Evolutionary conservation across 2,329 filamentous ascomycete genomes (phyloP).

Genomic region (Ophiosphaerella narmari): DNA sequence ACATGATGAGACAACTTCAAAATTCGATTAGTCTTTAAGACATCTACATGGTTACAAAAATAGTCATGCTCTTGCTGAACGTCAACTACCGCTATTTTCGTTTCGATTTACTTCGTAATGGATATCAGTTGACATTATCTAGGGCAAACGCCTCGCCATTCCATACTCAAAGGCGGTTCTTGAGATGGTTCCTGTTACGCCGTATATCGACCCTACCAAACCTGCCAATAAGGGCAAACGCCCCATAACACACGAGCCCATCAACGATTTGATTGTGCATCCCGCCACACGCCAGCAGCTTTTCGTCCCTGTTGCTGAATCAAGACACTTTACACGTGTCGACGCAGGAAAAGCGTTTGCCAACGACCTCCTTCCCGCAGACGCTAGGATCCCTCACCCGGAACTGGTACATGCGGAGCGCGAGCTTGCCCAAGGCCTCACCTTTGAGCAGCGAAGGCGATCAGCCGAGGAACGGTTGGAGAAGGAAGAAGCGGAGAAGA

Average conservation of each 20-base stretch:
- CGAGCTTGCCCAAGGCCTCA: constrained; percentile 34
- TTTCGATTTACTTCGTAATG: constrained; percentile 6
- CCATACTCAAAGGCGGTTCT: constrained; percentile 79
- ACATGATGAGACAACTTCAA: constrained; percentile 71
- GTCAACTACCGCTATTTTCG: constrained; percentile 11
- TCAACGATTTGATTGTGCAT: constrained; percentile 68
- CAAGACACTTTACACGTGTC: constrained; percentile 66
- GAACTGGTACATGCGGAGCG: constrained; percentile 58
- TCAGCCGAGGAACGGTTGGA: constrained; percentile 37
- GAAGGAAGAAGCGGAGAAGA: constrained; percentile 42
- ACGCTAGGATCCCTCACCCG: constrained; percentile 67
- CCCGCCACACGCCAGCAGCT: constrained; percentile 59
- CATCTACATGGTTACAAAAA: constrained; percentile 85
- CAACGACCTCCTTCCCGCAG: constrained; percentile 63
- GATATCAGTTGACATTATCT: constrained; percentile 2
- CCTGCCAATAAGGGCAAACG: constrained; percentile 40
- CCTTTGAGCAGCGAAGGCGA: constrained; percentile 40
- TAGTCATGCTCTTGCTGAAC: constrained; percentile 75
- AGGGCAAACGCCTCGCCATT: constrained; percentile 77
- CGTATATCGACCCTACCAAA: constrained; percentile 43
- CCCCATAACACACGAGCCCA: constrained; percentile 59
- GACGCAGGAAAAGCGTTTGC: constrained; percentile 67
- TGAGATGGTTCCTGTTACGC: constrained; percentile 75
- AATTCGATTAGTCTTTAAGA: constrained; percentile 99
- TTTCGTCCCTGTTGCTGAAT: constrained; percentile 68